Evolutionary conservation across 768 basidiomycete species (phyloP).

Genomic region (Suillus brevipes): DNA sequence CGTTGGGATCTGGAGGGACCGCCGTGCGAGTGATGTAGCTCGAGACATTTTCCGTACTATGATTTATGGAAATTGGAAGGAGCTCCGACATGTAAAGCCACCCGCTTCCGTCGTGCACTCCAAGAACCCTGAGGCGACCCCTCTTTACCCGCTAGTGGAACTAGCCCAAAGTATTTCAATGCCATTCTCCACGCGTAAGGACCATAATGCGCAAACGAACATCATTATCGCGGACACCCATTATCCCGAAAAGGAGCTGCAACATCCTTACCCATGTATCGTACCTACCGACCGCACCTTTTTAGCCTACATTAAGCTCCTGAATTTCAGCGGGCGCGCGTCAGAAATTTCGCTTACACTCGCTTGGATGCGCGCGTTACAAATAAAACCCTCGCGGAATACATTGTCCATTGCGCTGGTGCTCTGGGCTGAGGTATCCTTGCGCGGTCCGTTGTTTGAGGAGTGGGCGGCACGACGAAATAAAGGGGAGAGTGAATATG

Average conservation of each 20-base stretch:
- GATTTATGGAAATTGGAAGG: conserved; percentile 58
- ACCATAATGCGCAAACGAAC: not conserved
- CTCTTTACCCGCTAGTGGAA: conserved; percentile 28
- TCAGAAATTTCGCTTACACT: conserved; percentile 65
- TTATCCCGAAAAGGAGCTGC: conserved; percentile 14
- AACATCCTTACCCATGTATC: conserved; percentile 37
- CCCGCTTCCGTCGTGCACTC: conserved; percentile 40
- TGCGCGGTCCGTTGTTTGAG: conserved; percentile 61
- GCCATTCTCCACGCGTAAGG: conserved; percentile 3
- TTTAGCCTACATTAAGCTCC: conserved; percentile 57
- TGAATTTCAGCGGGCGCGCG: conserved; percentile 50
- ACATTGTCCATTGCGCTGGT: conserved; percentile 65
- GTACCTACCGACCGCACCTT: conserved; percentile 54
- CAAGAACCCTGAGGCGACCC: conserved; percentile 19
- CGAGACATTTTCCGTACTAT: conserved; percentile 54
- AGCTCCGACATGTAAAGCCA: conserved; percentile 32
- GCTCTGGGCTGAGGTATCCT: conserved; percentile 71
- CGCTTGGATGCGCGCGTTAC: conserved; percentile 71
- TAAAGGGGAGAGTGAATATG: conserved; percentile 42
- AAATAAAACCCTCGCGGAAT: conserved; percentile 48
- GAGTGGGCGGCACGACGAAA: conserved; percentile 36
- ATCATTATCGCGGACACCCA: not conserved
- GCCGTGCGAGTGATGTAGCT: conserved; percentile 48
- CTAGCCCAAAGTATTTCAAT: conserved; percentile 29
- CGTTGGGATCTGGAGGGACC: conserved; percentile 46